Evolutionary conservation across 257 asterid genomes (phyloP).

Genomic region (Nicotiana paniculata): DNA sequence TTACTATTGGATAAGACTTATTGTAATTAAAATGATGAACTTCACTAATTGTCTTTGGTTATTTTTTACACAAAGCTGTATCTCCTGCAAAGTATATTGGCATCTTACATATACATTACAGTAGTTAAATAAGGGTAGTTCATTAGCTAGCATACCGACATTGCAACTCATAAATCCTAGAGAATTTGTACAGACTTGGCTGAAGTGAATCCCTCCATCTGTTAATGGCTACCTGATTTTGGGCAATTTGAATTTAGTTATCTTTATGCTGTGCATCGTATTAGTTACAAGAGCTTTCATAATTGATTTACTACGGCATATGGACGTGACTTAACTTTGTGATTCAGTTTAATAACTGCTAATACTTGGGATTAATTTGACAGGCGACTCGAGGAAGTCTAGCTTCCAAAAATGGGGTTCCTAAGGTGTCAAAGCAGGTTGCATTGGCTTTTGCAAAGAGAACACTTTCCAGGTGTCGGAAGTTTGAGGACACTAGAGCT

Average conservation of each 20-base stretch:
- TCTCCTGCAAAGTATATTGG: not conserved
- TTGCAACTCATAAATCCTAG: constrained; percentile 1
- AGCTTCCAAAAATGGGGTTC: constrained; percentile 73
- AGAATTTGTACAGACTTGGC: not conserved
- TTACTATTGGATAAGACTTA: not conserved
- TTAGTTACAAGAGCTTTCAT: not conserved
- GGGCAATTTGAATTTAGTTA: not conserved
- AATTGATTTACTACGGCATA: not conserved
- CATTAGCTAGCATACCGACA: not conserved
- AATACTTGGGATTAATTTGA: constrained; percentile 24
- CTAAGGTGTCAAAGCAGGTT: constrained; percentile 71
- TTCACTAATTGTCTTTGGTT: not conserved
- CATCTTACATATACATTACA: not conserved
- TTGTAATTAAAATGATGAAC: not conserved
- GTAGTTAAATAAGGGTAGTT: not conserved
- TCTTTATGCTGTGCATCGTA: not conserved
- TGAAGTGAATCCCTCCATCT: not conserved
- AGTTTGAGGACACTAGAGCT: constrained; percentile 59
- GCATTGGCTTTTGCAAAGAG: constrained; percentile 77
- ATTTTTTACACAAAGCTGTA: not conserved
- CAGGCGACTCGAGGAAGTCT: constrained; percentile 87
- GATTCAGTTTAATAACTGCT: not conserved
- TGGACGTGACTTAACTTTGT: not conserved
- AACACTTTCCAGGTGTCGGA: constrained; percentile 66
- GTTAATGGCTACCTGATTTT: not conserved